Evolutionary conservation across 106 monocot species (phyloP), one percentile per base, ranked within the genome.

Genomic region (Dendrobium huoshanense): DNA sequence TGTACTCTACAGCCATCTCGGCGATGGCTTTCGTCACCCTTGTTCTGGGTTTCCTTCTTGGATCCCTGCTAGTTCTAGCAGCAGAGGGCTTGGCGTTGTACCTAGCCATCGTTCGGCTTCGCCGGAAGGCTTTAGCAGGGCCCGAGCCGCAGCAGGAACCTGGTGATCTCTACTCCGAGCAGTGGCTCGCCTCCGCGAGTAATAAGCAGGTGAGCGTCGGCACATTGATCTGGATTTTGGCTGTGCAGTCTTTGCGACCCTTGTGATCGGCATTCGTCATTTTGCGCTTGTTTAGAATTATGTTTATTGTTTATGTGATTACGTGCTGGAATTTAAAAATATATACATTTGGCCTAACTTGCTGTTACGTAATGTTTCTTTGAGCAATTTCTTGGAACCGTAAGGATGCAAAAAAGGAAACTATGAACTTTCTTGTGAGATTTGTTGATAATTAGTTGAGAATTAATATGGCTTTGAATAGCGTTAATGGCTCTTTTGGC

Each of bases 121-220:
- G 72, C 40, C 87, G 87, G 58, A 77, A 80, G 75, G 19, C 79
- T 47, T 6, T 13, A 7, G 48, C 72, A 54, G 31, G 33, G 10
- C 58, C 47, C 19, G 43, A 61, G n/a, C 54, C 31, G 59, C n/a
- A 29, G 72, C 9, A 29, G 75, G 48, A 33, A 68, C 55, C 37
- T 55, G 43, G 41, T 11, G 89, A 83, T 83, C 87, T 87, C 37
- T 77, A 47, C 17, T 59, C 45, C 22, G 88, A 95, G 41, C 83
- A 58, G 33, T 73, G 79, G 67, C 58, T 89, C 29, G 16, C 78
- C 17, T 83, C 42, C 37, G 78, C 87, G 15, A 22, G 29, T 47
- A 79, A 78, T 70, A 95, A 95, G 86, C 78, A 92, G 95, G 95
- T 95, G 13, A 67, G 83, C 0, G 20, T 27, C 27, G 22, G 7